These are phyloP conservation scores for Beta vulgaris DNA, from an alignment of 148 eudicot species.

Conservation along the genomic window DNA sequence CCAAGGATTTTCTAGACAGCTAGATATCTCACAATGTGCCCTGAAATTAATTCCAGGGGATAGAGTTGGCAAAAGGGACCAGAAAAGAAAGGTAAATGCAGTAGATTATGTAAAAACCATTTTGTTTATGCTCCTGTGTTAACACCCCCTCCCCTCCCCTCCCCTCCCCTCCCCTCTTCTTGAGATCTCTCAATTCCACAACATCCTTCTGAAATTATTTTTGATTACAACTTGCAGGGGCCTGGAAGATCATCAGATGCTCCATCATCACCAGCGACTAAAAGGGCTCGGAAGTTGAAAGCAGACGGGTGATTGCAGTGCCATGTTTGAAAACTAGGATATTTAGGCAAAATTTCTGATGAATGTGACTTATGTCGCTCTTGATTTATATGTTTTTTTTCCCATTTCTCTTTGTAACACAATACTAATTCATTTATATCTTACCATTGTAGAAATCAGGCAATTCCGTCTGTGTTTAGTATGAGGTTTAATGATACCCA, in stretches of 20 bases:
- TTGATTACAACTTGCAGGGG: slow-evolving; percentile 39
- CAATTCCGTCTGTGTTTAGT: not conserved
- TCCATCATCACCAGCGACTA: slow-evolving; percentile 86
- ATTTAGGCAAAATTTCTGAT: not conserved
- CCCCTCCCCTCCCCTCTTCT: not conserved
- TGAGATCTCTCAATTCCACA: not conserved
- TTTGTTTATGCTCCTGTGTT: not conserved
- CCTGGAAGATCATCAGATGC: slow-evolving; percentile 74
- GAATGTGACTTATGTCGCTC: not conserved
- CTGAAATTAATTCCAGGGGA: slow-evolving; percentile 53
- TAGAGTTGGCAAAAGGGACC: slow-evolving; percentile 79
- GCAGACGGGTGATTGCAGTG: slow-evolving; percentile 45
- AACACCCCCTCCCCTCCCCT: not conserved
- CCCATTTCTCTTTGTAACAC: not conserved
- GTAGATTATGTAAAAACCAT: not conserved
- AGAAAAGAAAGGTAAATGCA: slow-evolving; percentile 70
- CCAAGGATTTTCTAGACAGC: not conserved
- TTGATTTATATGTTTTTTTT: not conserved
- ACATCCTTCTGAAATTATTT: not conserved
- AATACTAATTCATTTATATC: not conserved
- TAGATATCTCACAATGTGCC: not conserved
- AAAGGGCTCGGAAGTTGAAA: slow-evolving; percentile 86
- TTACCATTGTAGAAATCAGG: not conserved
- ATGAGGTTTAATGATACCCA: no score
- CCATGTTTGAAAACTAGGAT: not conserved